phyloP scores from a whole-genome alignment of 2,329 filamentous ascomycete species.

The Colletotrichum sublineola region DNA sequence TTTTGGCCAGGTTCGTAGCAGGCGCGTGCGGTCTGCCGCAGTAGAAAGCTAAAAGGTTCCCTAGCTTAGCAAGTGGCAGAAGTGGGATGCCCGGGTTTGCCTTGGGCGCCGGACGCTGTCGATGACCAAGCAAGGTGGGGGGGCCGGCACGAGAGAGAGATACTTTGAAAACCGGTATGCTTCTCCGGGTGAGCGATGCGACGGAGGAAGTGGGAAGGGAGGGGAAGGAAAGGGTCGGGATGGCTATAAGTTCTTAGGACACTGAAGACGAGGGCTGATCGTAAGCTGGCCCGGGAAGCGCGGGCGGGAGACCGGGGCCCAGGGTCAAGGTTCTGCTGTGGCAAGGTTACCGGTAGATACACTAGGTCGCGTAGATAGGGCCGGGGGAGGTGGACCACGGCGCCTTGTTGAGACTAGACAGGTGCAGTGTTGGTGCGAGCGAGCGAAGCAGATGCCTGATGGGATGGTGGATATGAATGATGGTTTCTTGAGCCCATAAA shows the following conservation, averaged over 20 bases:
- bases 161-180: background rate
- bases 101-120: constrained; percentile 12
- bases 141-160: background rate
- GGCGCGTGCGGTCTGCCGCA: constrained; percentile 16
- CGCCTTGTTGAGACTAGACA: constrained; percentile 34
- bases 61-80: constrained; percentile 23
- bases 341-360: background rate
- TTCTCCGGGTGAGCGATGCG: constrained; percentile 4
- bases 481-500: constrained; percentile 10
- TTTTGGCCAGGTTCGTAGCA: constrained; percentile 28
- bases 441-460: too few species aligned
- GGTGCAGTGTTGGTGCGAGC: constrained; percentile 19
- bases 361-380: background rate
- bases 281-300: constrained; percentile 35
- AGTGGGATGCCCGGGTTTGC: constrained; percentile 10
- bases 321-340: constrained; percentile 16
- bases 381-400: constrained; percentile 13
- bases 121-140: constrained; percentile 35
- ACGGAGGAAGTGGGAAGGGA: constrained; percentile 9
- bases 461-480: constrained; percentile 19
- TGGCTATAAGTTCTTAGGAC: constrained; percentile 7
- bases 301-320: constrained; percentile 30
- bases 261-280: constrained; percentile 22
- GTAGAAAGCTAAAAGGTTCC: constrained; percentile 24
- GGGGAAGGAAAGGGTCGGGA: background rate